Evolutionary conservation across 345 rosid genomes (phyloP), one percentile per base, ranked within the genome.

Genomic region (Melaleuca quinquenervia): DNA sequence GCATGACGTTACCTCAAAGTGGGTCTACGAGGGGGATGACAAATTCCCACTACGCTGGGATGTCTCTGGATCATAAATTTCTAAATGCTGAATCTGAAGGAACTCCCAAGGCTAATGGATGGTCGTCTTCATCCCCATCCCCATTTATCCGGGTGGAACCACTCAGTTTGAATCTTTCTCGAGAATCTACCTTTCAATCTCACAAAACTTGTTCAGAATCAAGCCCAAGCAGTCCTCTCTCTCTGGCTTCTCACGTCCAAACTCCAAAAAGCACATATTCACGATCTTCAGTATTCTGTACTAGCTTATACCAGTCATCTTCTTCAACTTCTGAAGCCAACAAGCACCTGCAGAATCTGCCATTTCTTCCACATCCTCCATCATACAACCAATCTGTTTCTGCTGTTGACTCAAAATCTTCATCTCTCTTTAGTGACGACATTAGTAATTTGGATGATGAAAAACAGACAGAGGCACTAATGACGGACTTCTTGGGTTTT

Each of bases 221-320:
- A 83, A 91, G 90, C 83, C 85, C 95, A 51, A 89, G 88, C 62
- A 88, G 88, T 85, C 89, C 91, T 76, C 84, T 88, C 54, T 88
- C 93, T 83, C 87, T 88, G 32, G 87, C 90, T 90, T 91, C 92
- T 64, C 91, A 86, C 84, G 78, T 70, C 50, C 89, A 29, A 26
- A 86, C 87, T 89, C 83, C 84, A 56, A 94, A 84, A 87, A 87
- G 90, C 74, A 82, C 94, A 52, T 94, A 91, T 83, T 94, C 96
- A 36, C 90, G 94, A 18, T 92, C 98, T 83, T 95, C 99, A n/a
- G 89, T 90, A 29, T 96, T 95, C 91, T 96, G 99, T 83, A 95
- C 99, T 50, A 92, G 89, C 89, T 93, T 96, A 84, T 93, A 93
- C 89, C 86, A 86, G 54, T 96, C 99, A 82, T 95, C 99, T 18